A percentile compares a stretch with the other conserved stretches of the same genome.
phyloP scores from a whole-genome alignment of 2,329 filamentous ascomycete species.

The Anisogramma anomala region DNA sequence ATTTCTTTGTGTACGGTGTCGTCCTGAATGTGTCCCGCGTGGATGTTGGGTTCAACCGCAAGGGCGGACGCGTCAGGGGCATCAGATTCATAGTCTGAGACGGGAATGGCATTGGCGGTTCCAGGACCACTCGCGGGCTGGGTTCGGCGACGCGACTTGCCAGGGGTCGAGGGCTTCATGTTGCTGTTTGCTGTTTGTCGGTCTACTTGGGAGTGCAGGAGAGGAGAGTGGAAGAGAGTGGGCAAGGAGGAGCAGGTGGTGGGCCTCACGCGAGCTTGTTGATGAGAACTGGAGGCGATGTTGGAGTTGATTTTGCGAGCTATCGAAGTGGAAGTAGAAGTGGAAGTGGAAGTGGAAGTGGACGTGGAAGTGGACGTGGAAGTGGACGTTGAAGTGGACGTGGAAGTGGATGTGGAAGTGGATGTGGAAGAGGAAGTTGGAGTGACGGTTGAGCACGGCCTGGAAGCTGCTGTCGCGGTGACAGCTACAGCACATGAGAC shows the following conservation, averaged over 20 bases:
- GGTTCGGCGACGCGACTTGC: conserved; percentile 21
- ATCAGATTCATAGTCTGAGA: conserved; percentile 58
- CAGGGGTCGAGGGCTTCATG: conserved; percentile 35
- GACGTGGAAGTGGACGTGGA: too few species aligned
- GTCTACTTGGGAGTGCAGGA: background rate
- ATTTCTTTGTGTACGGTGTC: conserved; percentile 47
- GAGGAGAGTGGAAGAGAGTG: background rate
- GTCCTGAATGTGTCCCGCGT: conserved; percentile 35
- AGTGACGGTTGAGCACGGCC: too few species aligned
- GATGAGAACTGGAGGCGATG: too few species aligned
- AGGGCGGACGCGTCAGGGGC: conserved; percentile 36
- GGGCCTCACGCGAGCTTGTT: too few species aligned
- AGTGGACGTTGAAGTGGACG: too few species aligned
- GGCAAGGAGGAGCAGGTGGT: background rate
- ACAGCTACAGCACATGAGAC: too few species aligned
- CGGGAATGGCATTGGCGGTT: conserved; percentile 29
- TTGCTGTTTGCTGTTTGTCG: background rate
- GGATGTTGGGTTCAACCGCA: conserved; percentile 58
- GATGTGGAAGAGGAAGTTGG: too few species aligned
- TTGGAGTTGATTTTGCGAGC: too few species aligned
- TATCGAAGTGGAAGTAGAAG: too few species aligned
- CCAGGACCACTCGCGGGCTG: conserved; percentile 17
- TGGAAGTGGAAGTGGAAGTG: too few species aligned
- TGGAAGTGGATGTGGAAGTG: too few species aligned
- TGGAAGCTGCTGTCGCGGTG: too few species aligned